phyloP scores from a whole-genome alignment of 2,329 filamentous ascomycete species.

The Aspergillus tubingensis region DNA sequence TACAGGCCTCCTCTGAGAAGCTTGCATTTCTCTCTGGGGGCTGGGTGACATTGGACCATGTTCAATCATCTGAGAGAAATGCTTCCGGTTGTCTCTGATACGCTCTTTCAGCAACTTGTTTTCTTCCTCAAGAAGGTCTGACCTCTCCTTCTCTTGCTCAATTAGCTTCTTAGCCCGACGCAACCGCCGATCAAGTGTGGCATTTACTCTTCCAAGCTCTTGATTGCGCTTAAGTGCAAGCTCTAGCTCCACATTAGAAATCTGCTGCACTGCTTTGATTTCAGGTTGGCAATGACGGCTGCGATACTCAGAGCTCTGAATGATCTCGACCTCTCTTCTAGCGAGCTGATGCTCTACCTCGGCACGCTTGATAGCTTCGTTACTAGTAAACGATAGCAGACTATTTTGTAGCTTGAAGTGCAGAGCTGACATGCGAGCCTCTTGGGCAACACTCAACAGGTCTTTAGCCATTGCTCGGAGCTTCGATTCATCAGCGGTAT shows the following conservation, averaged over 20 bases:
- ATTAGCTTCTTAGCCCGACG: slow-evolving; percentile 76
- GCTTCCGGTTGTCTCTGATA: slow-evolving; percentile 86
- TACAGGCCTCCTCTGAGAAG: slow-evolving; percentile 44
- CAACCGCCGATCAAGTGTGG: slow-evolving; percentile 64
- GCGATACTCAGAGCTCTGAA: slow-evolving; percentile 72
- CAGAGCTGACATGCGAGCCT: slow-evolving; percentile 78
- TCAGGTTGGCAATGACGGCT: slow-evolving; percentile 62
- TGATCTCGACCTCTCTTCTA: slow-evolving; percentile 80
- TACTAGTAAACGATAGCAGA: slow-evolving; percentile 78
- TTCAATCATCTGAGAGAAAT: slow-evolving; percentile 76
- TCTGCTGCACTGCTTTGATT: slow-evolving; percentile 43
- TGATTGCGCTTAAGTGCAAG: slow-evolving; percentile 62
- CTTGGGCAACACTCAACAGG: slow-evolving; percentile 57
- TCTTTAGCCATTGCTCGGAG: slow-evolving; percentile 57
- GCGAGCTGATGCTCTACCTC: slow-evolving; percentile 90
- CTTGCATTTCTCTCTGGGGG: slow-evolving; percentile 55
- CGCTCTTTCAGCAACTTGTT: slow-evolving; percentile 76
- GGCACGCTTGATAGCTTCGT: slow-evolving; percentile 81
- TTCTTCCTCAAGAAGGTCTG: slow-evolving; percentile 70
- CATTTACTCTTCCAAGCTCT: slow-evolving; percentile 66
- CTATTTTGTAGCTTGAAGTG: slow-evolving; percentile 91
- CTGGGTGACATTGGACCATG: slow-evolving; percentile 68
- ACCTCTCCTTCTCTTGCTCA: slow-evolving; percentile 73
- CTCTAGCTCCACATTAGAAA: slow-evolving; percentile 58
- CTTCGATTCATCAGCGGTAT: slow-evolving; percentile 53